phyloP scores from a whole-genome alignment of 1,284 basidiomycete species.

The Hemileia vastatrix region DNA sequence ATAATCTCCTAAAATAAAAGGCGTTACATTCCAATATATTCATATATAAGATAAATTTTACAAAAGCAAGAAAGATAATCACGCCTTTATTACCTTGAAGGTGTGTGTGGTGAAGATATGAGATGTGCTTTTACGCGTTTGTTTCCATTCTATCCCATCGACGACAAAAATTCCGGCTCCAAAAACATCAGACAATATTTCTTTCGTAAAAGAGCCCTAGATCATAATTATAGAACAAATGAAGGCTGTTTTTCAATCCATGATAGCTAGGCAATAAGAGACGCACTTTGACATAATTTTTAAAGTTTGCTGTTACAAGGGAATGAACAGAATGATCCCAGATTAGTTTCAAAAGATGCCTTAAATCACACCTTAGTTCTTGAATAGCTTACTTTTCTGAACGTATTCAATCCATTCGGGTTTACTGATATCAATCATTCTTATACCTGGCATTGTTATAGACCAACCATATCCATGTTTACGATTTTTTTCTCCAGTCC shows the following conservation, averaged over 20 bases:
- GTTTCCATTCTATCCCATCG: background rate
- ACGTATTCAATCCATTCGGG: slow-evolving; percentile 22
- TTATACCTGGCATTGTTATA: slow-evolving; percentile 7
- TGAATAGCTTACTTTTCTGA: slow-evolving; percentile 9
- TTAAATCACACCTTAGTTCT: background rate
- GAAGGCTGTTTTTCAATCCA: no score
- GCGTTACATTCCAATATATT: background rate
- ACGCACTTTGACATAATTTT: slow-evolving; percentile 8
- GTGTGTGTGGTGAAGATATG: background rate
- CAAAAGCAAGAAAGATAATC: background rate
- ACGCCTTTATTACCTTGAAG: background rate
- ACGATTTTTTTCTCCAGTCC: no score
- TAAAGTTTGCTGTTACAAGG: slow-evolving; percentile 1
- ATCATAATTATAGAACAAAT: no score
- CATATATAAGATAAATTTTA: background rate
- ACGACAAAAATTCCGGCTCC: slow-evolving; percentile 2
- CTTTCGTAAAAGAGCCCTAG: background rate
- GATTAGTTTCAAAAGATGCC: background rate
- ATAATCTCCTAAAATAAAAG: slow-evolving; percentile 3
- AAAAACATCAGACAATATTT: background rate
- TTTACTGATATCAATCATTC: slow-evolving; percentile 23
- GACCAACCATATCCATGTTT: slow-evolving; percentile 8
- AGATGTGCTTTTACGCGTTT: background rate
- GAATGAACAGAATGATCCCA: background rate
- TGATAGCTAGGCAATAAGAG: no score